Conservation (phyloP, 179 eudicot genomes). For the Silene vulgaris region DNA sequence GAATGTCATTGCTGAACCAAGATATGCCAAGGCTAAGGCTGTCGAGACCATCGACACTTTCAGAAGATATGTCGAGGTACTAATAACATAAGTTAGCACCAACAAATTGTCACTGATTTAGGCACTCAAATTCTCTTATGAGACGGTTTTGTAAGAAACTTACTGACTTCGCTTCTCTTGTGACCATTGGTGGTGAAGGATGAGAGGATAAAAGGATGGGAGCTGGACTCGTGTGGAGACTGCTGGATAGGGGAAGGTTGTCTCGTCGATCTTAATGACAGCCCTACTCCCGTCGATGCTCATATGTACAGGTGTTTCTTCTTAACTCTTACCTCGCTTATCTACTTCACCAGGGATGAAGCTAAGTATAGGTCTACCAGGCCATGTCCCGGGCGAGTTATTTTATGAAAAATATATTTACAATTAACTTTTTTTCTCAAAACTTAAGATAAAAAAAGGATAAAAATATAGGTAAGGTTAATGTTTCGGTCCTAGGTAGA, state of each 20-base stretch:
- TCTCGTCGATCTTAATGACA: constrained; percentile 75
- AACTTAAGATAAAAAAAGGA: too few relatives aligned
- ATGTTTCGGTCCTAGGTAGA: too few relatives aligned
- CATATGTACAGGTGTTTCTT: constrained; percentile 74
- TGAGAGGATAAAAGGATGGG: constrained; percentile 76
- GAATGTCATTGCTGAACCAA: constrained; percentile 61
- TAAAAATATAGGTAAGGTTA: too few relatives aligned
- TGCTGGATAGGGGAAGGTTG: constrained; percentile 95
- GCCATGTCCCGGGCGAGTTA: too few relatives aligned
- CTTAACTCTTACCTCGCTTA: background rate
- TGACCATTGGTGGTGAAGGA: constrained; percentile 31
- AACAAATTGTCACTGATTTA: background rate
- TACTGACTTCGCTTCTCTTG: background rate
- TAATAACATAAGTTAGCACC: background rate
- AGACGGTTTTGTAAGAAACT: background rate
- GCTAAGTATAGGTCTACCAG: too few relatives aligned
- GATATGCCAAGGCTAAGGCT: constrained; percentile 72
- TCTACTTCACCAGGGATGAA: too few relatives aligned
- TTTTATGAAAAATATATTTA: too few relatives aligned
- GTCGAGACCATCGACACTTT: constrained; percentile 62
- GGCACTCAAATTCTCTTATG: background rate
- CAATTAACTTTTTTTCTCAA: too few relatives aligned
- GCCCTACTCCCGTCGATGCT: constrained; percentile 75
- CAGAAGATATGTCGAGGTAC: constrained; percentile 58
- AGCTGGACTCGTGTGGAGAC: constrained; percentile 84